phyloP scores from a whole-genome alignment of 176 grass and related monocot species.

The Oryza punctata region DNA sequence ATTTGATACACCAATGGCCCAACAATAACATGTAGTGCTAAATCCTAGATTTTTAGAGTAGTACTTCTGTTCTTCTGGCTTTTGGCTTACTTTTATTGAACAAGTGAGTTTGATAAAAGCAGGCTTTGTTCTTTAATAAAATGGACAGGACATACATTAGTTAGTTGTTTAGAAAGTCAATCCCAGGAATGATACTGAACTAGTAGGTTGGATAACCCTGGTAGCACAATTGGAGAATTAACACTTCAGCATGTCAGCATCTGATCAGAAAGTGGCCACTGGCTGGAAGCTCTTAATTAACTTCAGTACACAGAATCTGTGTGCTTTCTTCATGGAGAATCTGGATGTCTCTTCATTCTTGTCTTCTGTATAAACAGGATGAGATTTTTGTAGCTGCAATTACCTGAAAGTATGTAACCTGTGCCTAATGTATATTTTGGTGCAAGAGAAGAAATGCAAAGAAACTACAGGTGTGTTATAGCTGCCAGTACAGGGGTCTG shows the following conservation, averaged over 20 bases:
- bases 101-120: not conserved
- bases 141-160: not conserved
- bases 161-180: constrained; percentile 9
- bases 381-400: not conserved
- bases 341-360: not conserved
- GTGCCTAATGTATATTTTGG: not conserved
- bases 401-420: not conserved
- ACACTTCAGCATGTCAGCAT: not conserved
- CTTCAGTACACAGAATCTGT: not conserved
- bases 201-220: constrained; percentile 19
- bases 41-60: not conserved
- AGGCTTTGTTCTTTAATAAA: not conserved
- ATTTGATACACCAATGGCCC: not conserved
- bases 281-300: not conserved
- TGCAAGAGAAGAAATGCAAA: not conserved
- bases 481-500: not conserved
- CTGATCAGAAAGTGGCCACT: constrained; percentile 6
- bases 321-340: not conserved
- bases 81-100: not conserved
- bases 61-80: not conserved
- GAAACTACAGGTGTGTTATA: not conserved
- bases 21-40: not conserved
- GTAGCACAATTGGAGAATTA: not conserved
- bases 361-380: constrained; percentile 18
- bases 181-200: not conserved